Evolutionary conservation across 768 basidiomycete genomes (phyloP).

Genomic region (Collybia sordida): DNA sequence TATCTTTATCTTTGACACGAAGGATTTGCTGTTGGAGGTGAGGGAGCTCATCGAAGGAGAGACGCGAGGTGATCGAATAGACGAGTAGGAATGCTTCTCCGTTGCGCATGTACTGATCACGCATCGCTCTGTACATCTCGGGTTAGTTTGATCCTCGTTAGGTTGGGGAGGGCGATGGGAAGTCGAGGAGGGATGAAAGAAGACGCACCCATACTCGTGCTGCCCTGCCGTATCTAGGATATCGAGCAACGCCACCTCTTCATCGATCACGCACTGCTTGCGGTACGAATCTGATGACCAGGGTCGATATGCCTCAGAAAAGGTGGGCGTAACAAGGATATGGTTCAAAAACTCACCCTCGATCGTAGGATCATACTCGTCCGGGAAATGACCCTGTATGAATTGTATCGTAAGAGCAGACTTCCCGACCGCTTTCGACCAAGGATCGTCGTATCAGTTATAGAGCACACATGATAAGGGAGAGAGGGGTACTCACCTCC

Average conservation of each 20-base stretch:
- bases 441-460: neutral
- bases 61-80: slow-evolving; percentile 97
- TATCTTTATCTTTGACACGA: slow-evolving; percentile 94
- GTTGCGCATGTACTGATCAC: slow-evolving; percentile 98
- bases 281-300: slow-evolving; percentile 86
- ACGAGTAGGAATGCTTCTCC: slow-evolving; percentile 98
- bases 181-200: neutral
- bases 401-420: slow-evolving; percentile 97
- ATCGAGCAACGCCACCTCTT: slow-evolving; percentile 1
- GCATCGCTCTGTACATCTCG: slow-evolving; percentile 96
- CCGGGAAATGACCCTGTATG: slow-evolving; percentile 92
- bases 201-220: too few species aligned
- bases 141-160: too few species aligned
- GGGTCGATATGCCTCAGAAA: too few species aligned
- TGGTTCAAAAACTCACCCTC: slow-evolving; percentile 55
- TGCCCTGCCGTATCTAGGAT: neutral
- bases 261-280: too few species aligned
- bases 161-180: too few species aligned
- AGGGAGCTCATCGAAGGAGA: slow-evolving; percentile 96
- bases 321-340: neutral
- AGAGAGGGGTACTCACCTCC: slow-evolving; percentile 64
- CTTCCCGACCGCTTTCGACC: slow-evolving; percentile 49
- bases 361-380: slow-evolving; percentile 94
- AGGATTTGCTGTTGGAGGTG: slow-evolving; percentile 96
- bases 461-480: neutral